Conservation (phyloP, 192 early-diverging fungal species). For the Coemansia reversa region DNA sequence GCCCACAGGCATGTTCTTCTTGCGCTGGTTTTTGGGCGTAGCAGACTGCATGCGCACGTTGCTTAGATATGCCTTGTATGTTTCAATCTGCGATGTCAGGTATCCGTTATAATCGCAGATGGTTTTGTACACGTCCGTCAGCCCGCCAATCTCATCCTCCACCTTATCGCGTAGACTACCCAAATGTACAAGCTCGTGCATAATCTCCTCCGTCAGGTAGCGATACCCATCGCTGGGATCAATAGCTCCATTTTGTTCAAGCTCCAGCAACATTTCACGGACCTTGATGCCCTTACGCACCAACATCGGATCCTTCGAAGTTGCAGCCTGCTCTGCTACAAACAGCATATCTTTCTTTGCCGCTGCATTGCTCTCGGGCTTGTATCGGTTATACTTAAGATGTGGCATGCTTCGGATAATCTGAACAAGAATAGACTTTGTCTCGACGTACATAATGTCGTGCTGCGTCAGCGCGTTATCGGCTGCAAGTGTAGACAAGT, state of each 20-base stretch:
- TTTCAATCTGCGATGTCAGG: slow-evolving; percentile 81
- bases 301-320: slow-evolving; percentile 80
- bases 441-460: slow-evolving; percentile 94
- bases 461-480: slow-evolving; percentile 90
- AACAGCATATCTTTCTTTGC: slow-evolving; percentile 58
- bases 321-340: slow-evolving; percentile 81
- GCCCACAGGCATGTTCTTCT: slow-evolving; percentile 59
- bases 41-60: slow-evolving; percentile 77
- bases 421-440: slow-evolving; percentile 91
- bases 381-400: slow-evolving; percentile 54
- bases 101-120: slow-evolving; percentile 96
- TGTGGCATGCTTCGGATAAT: slow-evolving; percentile 85
- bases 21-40: slow-evolving; percentile 63
- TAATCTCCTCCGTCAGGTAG: slow-evolving; percentile 85
- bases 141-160: slow-evolving; percentile 70
- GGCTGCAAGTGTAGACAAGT: slow-evolving; percentile 78
- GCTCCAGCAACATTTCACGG: slow-evolving; percentile 87
- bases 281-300: slow-evolving; percentile 96
- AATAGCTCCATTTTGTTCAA: slow-evolving; percentile 75
- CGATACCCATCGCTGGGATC: slow-evolving; percentile 72
- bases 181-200: slow-evolving; percentile 85
- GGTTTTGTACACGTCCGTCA: slow-evolving; percentile 87
- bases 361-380: slow-evolving; percentile 50
- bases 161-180: slow-evolving; percentile 90
- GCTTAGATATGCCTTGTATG: slow-evolving; percentile 91